Evolutionary conservation across 2,329 filamentous ascomycete genomes (phyloP).

Genomic region (Curvularia verruculosa): DNA sequence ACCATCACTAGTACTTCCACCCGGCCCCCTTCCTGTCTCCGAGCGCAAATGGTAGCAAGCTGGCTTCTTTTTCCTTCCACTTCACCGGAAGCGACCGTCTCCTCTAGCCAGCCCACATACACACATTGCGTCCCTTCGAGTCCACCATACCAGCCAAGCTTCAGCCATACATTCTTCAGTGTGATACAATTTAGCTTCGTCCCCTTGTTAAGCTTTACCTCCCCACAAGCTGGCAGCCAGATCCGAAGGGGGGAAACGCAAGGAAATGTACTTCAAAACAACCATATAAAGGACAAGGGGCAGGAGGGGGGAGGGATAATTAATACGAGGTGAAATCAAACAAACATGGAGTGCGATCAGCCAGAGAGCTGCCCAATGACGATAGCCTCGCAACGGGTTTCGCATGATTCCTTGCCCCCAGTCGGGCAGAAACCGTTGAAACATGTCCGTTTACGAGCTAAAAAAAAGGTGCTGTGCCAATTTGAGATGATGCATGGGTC

Average conservation of each 20-base stretch:
- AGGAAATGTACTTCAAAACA: constrained; percentile 32
- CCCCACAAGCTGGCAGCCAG: constrained; percentile 52
- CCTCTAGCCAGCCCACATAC: constrained; percentile 32
- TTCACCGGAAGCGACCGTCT: constrained; percentile 41
- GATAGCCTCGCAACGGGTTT: constrained; percentile 32
- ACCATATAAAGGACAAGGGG: constrained; percentile 37
- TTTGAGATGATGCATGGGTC: constrained; percentile 36
- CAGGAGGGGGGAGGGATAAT: constrained; percentile 33
- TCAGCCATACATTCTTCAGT: constrained; percentile 20
- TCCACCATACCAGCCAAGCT: constrained; percentile 28
- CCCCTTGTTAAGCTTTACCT: constrained; percentile 47
- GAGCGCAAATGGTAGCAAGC: constrained; percentile 36
- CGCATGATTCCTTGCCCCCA: constrained; percentile 25
- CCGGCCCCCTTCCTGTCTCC: constrained; percentile 16
- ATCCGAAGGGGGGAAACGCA: constrained; percentile 45
- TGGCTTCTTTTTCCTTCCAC: constrained; percentile 27
- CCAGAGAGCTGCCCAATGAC: constrained; percentile 33
- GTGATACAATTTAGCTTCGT: constrained; percentile 47
- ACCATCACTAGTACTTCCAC: constrained; percentile 15
- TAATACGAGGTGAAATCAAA: constrained; percentile 42
- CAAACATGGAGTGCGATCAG: constrained; percentile 41
- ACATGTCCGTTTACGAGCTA: constrained; percentile 28
- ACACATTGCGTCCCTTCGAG: constrained; percentile 25
- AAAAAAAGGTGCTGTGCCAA: constrained; percentile 32
- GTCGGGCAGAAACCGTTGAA: constrained; percentile 25